Base-by-base conservation (phyloP, 164 flowering plant species). In the Liriodendron chinense region DNA sequence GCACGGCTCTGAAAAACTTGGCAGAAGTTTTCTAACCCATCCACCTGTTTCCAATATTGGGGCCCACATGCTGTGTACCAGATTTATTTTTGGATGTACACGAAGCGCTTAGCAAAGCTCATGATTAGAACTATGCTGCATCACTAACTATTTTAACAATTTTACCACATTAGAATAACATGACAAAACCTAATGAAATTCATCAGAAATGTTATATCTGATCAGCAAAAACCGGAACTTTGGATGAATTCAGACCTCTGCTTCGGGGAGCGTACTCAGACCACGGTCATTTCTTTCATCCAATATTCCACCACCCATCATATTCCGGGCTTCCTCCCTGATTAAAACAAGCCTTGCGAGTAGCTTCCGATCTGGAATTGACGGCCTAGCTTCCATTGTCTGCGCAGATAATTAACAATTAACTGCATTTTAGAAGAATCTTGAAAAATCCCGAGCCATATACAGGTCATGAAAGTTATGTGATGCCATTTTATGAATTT, bases 221-320 rank as follows among this genome's bases (percentile, higher is more conserved):
- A 34, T 34, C 7, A 34, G 59, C 13, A 53, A 53, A 53, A 16
- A 49, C 68, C n/a, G 48, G 53, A 75, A 64, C n/a, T n/a, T 14
- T 2, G 7, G 49, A 69, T n/a, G 66, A n/a, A 23, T 34, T 61
- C 80, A 59, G n/a, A 95, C 99, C 98, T 95, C 99, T 70, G 99
- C 90, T 78, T 91, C 87, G 57, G 99, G 99, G 47, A 95, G 96
- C 22, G 91, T 93, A 79, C 24, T 88, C 13, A 96, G 84, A 74
- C 99, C 99, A 57, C 96, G 92, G 72, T 92, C 92, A 85, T 96
- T 92, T 84, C 99, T 89, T 83, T 92, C 98, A 84, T 96, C 99
- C 72, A 96, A 82, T 75, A 96, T 87, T 74, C 99, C 98, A 80
- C 99, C 97, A 74, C 99, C 99, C 99, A 96, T 90, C 99, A 96